phyloP scores from a whole-genome alignment of 2,329 filamentous ascomycete species.

The Aspergillus tubingensis region DNA sequence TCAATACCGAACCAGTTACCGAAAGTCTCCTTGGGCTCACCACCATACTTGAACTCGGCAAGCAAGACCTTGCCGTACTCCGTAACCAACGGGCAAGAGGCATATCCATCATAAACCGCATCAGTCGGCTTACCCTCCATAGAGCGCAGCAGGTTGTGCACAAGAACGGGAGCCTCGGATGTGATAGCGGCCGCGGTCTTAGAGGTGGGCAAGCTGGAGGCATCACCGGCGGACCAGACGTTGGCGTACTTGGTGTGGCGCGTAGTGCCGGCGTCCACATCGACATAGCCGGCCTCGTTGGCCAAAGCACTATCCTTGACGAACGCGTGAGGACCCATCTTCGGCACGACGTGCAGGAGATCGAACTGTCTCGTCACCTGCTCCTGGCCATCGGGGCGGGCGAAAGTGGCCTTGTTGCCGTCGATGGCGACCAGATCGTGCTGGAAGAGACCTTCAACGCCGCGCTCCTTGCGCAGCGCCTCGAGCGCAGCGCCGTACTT shows the following conservation, averaged over 20 bases:
- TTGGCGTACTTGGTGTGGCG: constrained; percentile 58
- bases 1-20: constrained; percentile 57
- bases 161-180: constrained; percentile 54
- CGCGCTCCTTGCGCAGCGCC: constrained; percentile 54
- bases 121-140: constrained; percentile 51
- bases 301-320: constrained; percentile 57
- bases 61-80: constrained; percentile 65
- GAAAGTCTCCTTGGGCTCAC: constrained; percentile 65
- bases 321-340: constrained; percentile 60
- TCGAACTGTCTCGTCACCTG: constrained; percentile 55
- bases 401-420: constrained; percentile 57
- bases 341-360: constrained; percentile 59
- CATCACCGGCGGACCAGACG: constrained; percentile 62
- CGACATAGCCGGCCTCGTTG: constrained; percentile 59
- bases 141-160: constrained; percentile 50
- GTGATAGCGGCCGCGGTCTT: constrained; percentile 60
- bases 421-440: constrained; percentile 59
- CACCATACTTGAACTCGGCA: constrained; percentile 67
- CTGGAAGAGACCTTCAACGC: constrained; percentile 60
- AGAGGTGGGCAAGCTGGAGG: constrained; percentile 60
- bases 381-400: constrained; percentile 46
- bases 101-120: constrained; percentile 56
- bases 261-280: constrained; percentile 56
- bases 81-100: constrained; percentile 57
- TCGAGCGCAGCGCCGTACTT: constrained; percentile 61